Conservation (phyloP, 2,329 filamentous ascomycete genomes). For the Aspergillus transmontanensis region DNA sequence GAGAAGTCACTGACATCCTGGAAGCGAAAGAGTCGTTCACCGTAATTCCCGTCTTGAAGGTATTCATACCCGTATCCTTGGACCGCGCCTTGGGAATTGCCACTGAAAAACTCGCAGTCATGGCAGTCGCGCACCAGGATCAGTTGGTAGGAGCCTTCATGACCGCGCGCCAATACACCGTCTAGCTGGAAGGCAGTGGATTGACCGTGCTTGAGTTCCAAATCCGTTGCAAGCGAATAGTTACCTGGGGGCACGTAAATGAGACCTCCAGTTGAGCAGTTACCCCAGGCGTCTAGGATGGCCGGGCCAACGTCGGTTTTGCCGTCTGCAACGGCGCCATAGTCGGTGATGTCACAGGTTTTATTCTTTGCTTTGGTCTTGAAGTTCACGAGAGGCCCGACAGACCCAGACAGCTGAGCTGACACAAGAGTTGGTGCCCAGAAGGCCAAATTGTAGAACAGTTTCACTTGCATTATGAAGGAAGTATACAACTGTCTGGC, state of each 20-base stretch:
- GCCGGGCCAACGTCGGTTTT: conserved; percentile 33
- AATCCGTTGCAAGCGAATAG: conserved; percentile 52
- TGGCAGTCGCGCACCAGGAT: not conserved
- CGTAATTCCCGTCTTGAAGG: conserved; percentile 44
- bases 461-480: too few relatives aligned
- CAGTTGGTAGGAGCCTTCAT: not conserved
- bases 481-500: too few relatives aligned
- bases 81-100: conserved; percentile 49
- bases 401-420: conserved; percentile 3
- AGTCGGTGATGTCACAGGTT: conserved; percentile 53
- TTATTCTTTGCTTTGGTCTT: conserved; percentile 20
- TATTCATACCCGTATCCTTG: conserved; percentile 54
- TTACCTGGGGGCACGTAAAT: conserved; percentile 53
- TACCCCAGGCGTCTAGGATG: conserved; percentile 21
- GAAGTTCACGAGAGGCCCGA: conserved; percentile 1
- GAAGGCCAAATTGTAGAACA: too few relatives aligned
- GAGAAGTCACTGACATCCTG: conserved; percentile 50
- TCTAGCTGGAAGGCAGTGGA: conserved; percentile 55
- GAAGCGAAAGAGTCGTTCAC: conserved; percentile 51
- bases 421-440: not conserved
- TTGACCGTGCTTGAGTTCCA: conserved; percentile 47
- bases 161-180: conserved; percentile 23
- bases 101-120: conserved; percentile 54
- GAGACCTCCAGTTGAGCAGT: conserved; percentile 53
- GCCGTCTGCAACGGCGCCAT: conserved; percentile 54